These are phyloP conservation scores for Alternaria novae-zelandiae DNA, from an alignment of 2,329 filamentous ascomycete species.

Conservation along the genomic window DNA sequence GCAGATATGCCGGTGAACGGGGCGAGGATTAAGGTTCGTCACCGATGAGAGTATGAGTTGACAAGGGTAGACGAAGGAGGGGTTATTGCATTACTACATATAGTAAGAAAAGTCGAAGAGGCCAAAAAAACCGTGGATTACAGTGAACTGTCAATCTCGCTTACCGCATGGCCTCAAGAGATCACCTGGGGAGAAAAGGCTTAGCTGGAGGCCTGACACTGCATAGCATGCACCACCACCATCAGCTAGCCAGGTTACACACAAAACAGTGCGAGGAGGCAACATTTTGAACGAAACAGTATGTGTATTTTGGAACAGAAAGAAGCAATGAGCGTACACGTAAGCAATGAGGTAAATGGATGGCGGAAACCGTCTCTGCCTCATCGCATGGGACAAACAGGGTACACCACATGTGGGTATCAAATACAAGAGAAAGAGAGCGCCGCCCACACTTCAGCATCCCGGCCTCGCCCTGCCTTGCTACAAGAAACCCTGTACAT, in stretches of 20 bases:
- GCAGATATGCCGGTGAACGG: background rate
- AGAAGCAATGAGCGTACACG: slow-evolving; percentile 1
- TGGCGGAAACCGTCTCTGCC: background rate
- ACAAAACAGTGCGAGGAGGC: background rate
- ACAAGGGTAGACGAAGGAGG: slow-evolving; percentile 1
- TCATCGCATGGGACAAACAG: background rate
- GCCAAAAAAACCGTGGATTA: background rate
- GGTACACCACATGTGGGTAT: slow-evolving; percentile 14
- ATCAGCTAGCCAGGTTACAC: background rate
- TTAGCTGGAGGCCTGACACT: background rate
- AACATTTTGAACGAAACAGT: background rate
- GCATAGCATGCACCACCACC: background rate
- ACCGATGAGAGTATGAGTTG: background rate
- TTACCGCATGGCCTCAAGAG: slow-evolving; percentile 1
- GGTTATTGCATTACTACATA: background rate
- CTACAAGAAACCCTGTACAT: background rate
- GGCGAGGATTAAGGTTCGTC: background rate
- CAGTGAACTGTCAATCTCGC: slow-evolving; percentile 5
- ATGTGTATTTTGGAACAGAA: background rate
- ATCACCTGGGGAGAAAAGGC: background rate
- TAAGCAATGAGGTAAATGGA: background rate
- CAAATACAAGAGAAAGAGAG: slow-evolving; percentile 5
- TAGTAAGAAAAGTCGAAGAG: background rate
- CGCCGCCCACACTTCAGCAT: background rate
- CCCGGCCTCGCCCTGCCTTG: background rate